phyloP scores from a whole-genome alignment of 768 basidiomycete species.

The Lentinula aciculospora region DNA sequence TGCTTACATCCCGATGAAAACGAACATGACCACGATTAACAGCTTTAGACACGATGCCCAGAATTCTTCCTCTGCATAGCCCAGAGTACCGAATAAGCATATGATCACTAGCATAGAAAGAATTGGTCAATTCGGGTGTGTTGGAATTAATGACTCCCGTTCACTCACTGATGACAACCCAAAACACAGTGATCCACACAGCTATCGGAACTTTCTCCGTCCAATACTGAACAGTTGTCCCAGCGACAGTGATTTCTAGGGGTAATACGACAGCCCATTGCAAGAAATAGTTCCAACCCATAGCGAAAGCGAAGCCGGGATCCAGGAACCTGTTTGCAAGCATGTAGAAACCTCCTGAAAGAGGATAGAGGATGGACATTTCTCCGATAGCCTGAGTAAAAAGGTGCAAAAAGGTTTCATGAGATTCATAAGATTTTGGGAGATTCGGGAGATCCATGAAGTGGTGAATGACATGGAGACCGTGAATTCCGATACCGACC shows the following conservation, averaged over 20 bases:
- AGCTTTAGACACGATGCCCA: slow-evolving; percentile 48
- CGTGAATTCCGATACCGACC: slow-evolving; percentile 15
- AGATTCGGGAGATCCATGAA: not conserved
- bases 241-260: slow-evolving; percentile 40
- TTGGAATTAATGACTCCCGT: not conserved
- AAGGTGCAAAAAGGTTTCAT: too few relatives aligned
- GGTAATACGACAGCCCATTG: slow-evolving; percentile 42
- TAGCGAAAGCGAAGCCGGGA: slow-evolving; percentile 41
- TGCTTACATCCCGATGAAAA: slow-evolving; percentile 37
- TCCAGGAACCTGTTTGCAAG: slow-evolving; percentile 40
- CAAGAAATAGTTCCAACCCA: slow-evolving; percentile 46
- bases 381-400: slow-evolving; percentile 37
- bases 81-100: slow-evolving; percentile 37
- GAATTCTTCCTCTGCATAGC: slow-evolving; percentile 44
- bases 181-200: slow-evolving; percentile 42
- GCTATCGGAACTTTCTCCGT: slow-evolving; percentile 31
- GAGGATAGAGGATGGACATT: slow-evolving; percentile 44
- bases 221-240: slow-evolving; percentile 40
- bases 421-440: too few relatives aligned
- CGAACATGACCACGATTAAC: slow-evolving; percentile 38
- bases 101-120: slow-evolving; percentile 24
- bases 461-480: not conserved
- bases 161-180: slow-evolving; percentile 29
- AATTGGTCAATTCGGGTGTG: not conserved
- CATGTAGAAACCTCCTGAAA: slow-evolving; percentile 45